phyloP scores from a whole-genome alignment of 768 basidiomycete genomes.

The Hygrophorus russula region DNA sequence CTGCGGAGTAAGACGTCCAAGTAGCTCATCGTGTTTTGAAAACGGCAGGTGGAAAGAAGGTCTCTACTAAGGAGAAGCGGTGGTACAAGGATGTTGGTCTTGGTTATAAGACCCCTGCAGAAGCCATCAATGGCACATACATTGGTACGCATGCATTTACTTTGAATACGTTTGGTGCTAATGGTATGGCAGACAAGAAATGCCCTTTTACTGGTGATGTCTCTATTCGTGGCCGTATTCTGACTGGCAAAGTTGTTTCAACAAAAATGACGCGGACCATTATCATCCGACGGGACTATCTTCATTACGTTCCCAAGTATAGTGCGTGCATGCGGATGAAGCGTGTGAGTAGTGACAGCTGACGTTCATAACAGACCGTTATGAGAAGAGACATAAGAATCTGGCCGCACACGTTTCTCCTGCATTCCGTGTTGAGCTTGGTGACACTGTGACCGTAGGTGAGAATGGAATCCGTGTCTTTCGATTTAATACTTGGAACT shows the following conservation, averaged over 20 bases:
- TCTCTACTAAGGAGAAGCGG: constrained; percentile 88
- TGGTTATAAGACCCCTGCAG: constrained; percentile 91
- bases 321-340: constrained; percentile 38
- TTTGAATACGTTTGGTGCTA: neutral
- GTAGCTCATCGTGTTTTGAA: constrained; percentile 6
- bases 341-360: neutral
- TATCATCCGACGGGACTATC: constrained; percentile 90
- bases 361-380: constrained; percentile 56
- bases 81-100: constrained; percentile 99
- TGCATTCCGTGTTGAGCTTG: constrained; percentile 95
- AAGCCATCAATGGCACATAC: constrained; percentile 94
- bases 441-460: constrained; percentile 94
- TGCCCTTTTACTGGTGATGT: constrained; percentile 97
- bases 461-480: constrained; percentile 22
- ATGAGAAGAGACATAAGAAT: constrained; percentile 99
- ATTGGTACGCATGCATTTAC: constrained; percentile 50
- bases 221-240: constrained; percentile 97
- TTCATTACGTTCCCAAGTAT: constrained; percentile 98
- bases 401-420: constrained; percentile 94
- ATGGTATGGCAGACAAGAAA: constrained; percentile 74
- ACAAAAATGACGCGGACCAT: constrained; percentile 99
- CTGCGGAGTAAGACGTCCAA: constrained; percentile 6
- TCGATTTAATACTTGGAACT: constrained; percentile 1
- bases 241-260: constrained; percentile 94
- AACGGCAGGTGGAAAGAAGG: constrained; percentile 70